A percentile compares a stretch with the other conserved stretches of the same genome.
Conservation (phyloP, 768 basidiomycete genomes). For the Dentipellis sp. region DNA sequence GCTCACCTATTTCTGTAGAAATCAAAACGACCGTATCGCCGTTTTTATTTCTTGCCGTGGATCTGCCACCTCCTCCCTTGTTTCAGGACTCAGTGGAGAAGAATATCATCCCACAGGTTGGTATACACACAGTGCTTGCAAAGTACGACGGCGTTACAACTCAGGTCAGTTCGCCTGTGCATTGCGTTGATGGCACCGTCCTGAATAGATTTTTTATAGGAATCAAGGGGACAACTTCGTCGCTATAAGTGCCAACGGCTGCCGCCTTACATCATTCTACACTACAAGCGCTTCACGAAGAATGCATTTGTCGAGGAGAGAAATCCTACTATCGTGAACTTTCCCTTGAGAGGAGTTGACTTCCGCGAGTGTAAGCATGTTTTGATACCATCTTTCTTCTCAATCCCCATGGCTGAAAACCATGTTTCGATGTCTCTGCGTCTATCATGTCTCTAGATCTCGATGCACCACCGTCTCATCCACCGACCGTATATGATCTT, state of each 20-base stretch:
- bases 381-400: constrained; percentile 12
- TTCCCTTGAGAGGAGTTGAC: constrained; percentile 88
- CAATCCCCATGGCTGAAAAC: no score
- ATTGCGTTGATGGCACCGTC: constrained; percentile 6
- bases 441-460: constrained; percentile 45
- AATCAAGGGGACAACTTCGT: constrained; percentile 76
- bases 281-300: constrained; percentile 95
- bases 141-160: constrained; percentile 93
- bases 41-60: constrained; percentile 92
- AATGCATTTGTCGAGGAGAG: constrained; percentile 97
- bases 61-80: constrained; percentile 93
- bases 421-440: no score
- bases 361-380: constrained; percentile 74
- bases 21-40: constrained; percentile 81
- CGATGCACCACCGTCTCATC: constrained; percentile 51
- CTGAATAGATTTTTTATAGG: constrained; percentile 35
- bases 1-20: constrained; percentile 37
- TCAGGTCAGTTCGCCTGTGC: constrained; percentile 41
- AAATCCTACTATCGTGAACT: constrained; percentile 98
- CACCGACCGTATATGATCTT: constrained; percentile 80
- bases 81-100: constrained; percentile 96
- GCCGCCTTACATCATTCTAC: constrained; percentile 88
- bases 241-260: constrained; percentile 85
- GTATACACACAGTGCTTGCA: constrained; percentile 77
- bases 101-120: constrained; percentile 98